phyloP scores from a whole-genome alignment of 352 stramenopile species.

The Phytopythium montanum region DNA sequence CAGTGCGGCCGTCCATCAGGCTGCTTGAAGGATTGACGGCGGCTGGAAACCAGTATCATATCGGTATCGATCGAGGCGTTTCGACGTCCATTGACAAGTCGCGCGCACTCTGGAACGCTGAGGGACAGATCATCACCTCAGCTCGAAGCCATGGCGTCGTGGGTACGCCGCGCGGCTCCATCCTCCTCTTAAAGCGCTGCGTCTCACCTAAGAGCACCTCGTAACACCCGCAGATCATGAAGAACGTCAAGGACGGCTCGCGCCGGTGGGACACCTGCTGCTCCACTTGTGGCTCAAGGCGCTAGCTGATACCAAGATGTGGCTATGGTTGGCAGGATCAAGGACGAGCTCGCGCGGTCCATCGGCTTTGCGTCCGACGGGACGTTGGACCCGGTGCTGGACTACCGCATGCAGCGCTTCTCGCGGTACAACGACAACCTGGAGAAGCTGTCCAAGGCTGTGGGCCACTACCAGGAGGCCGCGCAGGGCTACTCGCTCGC shows the following conservation, averaged over 20 bases:
- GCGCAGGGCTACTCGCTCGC: conserved; percentile 42
- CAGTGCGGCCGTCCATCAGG: neutral
- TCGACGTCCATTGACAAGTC: neutral
- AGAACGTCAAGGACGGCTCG: conserved; percentile 79
- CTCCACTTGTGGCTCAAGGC: neutral
- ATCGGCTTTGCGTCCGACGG: conserved; percentile 47
- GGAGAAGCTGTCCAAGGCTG: conserved; percentile 49
- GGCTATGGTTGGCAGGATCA: conserved; percentile 29
- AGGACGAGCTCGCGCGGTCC: conserved; percentile 65
- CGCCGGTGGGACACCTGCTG: conserved; percentile 27
- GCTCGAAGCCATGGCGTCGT: conserved; percentile 33
- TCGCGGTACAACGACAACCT: conserved; percentile 57
- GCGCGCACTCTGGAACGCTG: neutral
- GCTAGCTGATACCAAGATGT: neutral
- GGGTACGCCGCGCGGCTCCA: conserved; percentile 13
- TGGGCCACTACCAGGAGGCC: conserved; percentile 39
- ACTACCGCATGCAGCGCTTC: conserved; percentile 60
- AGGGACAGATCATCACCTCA: neutral
- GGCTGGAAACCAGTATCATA: neutral
- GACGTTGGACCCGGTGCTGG: conserved; percentile 59
- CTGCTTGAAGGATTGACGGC: neutral
- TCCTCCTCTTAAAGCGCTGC: neutral
- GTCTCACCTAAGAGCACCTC: neutral
- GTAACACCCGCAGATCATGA: conserved; percentile 33
- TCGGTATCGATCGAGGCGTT: neutral